These are phyloP conservation scores for Mycena indigotica DNA, from an alignment of 768 basidiomycete genomes.

Conservation along the genomic window DNA sequence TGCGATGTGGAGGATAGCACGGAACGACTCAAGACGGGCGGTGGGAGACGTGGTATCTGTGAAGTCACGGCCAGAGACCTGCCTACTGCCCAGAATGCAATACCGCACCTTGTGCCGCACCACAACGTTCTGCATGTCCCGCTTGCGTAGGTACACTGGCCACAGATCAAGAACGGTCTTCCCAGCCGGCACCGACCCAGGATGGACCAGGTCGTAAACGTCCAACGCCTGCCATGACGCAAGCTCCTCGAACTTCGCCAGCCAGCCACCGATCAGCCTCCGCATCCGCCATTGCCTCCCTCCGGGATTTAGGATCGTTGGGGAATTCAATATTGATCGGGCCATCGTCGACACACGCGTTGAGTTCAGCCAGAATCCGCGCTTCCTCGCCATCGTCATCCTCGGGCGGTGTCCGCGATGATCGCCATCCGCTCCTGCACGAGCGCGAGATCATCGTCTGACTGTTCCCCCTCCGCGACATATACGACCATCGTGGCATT, in stretches of 20 bases:
- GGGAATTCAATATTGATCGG: not conserved
- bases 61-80: slow-evolving; percentile 30
- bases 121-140: slow-evolving; percentile 28
- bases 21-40: slow-evolving; percentile 27
- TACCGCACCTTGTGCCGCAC: slow-evolving; percentile 37
- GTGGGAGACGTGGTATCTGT: slow-evolving; percentile 29
- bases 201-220: slow-evolving; percentile 30
- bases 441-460: slow-evolving; percentile 1
- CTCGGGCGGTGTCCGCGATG: slow-evolving; percentile 10
- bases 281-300: not conserved
- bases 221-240: slow-evolving; percentile 29
- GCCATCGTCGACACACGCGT: not conserved
- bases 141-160: slow-evolving; percentile 33
- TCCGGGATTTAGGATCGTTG: not conserved
- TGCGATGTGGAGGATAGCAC: slow-evolving; percentile 31
- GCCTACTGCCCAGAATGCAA: slow-evolving; percentile 35
- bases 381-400: not conserved
- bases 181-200: slow-evolving; percentile 14
- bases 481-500: not conserved
- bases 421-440: not conserved
- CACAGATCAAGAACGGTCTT: slow-evolving; percentile 34
- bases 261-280: slow-evolving; percentile 19
- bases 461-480: not conserved
- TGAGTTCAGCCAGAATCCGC: not conserved
- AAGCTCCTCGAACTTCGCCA: slow-evolving; percentile 27